Conservation (phyloP, 2,329 filamentous ascomycete genomes). For the Arthrobotrys musiformis region DNA sequence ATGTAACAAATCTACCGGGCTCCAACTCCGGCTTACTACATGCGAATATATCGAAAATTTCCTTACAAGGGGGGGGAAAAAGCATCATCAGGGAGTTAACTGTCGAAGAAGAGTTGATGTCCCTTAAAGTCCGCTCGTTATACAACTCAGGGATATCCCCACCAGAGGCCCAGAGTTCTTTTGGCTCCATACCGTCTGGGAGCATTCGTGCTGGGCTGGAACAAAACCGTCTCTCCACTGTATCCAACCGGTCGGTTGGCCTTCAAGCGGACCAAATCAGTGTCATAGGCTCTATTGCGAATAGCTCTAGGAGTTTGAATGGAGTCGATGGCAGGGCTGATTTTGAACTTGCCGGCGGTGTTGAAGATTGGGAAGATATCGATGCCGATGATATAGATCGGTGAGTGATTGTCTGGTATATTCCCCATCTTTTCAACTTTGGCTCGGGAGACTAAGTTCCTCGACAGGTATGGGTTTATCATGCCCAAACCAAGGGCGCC, state of each 20-base stretch:
- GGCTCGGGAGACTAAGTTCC: neutral
- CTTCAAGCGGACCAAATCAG: constrained; percentile 31
- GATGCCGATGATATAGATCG: constrained; percentile 71
- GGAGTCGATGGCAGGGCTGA: constrained; percentile 59
- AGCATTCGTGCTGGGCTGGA: constrained; percentile 56
- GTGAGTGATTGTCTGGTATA: constrained; percentile 46
- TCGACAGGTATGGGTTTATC: constrained; percentile 73
- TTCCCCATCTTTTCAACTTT: neutral
- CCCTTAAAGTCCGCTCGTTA: constrained; percentile 58
- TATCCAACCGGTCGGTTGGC: constrained; percentile 49
- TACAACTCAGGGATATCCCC: constrained; percentile 58
- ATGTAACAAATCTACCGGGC: neutral
- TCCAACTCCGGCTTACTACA: neutral
- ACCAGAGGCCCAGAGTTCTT: constrained; percentile 51
- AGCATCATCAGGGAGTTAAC: constrained; percentile 53
- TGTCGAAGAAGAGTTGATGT: constrained; percentile 59
- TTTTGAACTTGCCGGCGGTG: constrained; percentile 67
- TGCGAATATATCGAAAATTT: constrained; percentile 39
- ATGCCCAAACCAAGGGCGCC: constrained; percentile 62
- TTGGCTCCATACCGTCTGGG: constrained; percentile 57
- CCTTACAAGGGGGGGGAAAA: constrained; percentile 38
- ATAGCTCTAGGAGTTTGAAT: constrained; percentile 32
- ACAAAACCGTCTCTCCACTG: constrained; percentile 49
- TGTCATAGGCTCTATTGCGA: constrained; percentile 30
- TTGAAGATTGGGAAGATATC: constrained; percentile 76